Conservation (phyloP, 768 basidiomycete species). For the Boletus rubescentipes region DNA sequence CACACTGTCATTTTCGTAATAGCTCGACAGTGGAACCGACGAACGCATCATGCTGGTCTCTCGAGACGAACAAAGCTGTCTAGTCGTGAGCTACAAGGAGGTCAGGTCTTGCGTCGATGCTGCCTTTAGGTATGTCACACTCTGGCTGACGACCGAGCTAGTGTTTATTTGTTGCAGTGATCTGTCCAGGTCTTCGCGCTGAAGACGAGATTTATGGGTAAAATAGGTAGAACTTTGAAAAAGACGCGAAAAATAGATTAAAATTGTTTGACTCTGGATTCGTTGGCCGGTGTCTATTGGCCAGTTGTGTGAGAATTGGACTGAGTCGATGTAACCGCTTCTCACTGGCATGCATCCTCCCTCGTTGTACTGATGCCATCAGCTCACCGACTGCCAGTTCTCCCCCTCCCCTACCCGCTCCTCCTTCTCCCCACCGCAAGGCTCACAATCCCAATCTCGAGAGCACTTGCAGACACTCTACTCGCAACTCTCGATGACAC, state of each 20-base stretch:
- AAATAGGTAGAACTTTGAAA: conserved; percentile 74
- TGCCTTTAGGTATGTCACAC: conserved; percentile 67
- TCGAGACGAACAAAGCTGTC: conserved; percentile 93
- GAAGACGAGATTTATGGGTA: conserved; percentile 21
- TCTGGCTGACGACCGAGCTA: background rate
- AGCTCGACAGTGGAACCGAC: conserved; percentile 93
- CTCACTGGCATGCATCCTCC: background rate
- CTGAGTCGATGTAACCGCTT: background rate
- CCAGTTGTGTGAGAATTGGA: conserved; percentile 5
- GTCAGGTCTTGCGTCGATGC: conserved; percentile 82
- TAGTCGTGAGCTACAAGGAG: conserved; percentile 92
- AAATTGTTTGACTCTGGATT: conserved; percentile 19
- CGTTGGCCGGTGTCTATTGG: background rate
- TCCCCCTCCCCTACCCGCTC: conserved; percentile 68
- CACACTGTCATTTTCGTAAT: background rate
- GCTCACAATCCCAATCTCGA: conserved; percentile 65
- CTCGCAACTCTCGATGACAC: conserved; percentile 67
- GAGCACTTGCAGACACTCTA: conserved; percentile 60
- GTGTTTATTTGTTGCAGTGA: conserved; percentile 39
- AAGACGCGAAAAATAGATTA: conserved; percentile 53
- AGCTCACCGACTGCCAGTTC: conserved; percentile 55
- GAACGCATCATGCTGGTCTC: conserved; percentile 94
- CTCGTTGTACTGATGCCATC: conserved; percentile 17
- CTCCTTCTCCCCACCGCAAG: conserved; percentile 74
- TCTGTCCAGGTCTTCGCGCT: conserved; percentile 34